Evolutionary conservation across 2,329 filamentous ascomycete species (phyloP), one percentile per base, ranked within the genome.

Genomic region (Fusarium sp.): DNA sequence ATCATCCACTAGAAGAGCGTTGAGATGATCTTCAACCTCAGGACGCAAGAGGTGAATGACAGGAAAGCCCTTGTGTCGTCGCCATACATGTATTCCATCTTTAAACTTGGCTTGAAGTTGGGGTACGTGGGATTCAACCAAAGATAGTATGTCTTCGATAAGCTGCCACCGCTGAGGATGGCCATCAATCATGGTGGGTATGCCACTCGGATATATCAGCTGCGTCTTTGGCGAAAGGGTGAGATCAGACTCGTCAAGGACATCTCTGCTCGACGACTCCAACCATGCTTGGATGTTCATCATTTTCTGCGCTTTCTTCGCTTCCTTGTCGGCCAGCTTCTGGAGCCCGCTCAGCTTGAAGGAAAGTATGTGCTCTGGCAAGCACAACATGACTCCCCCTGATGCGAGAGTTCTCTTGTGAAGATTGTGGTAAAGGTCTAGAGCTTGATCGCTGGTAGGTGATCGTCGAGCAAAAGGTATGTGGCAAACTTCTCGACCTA

Each of bases 241-340:
- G 42, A 86, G 83, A 66, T 90, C 88, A 5, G 85, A 91, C 73
- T 93, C 91, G 68, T 93, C 91, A 0, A 93, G 79, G 0, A 93
- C 82, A 73, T 93, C 91, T 0, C 90, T 84, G 6, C 84, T 87
- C 4, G 81, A 74, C 0, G 66, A 64, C 5, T 86, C 80, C 10
- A 92, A 76, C 82, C 86, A 88, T 1, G 77, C 64, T 33, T 91
- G 87, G 0, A 84, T 82, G 0, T 79, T 76, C 5, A 91, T 80
- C 84, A 92, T 88, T 3, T 72, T 74, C 0, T 72, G 76, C 0
- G 87, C 86, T 38, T 86, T 80, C 0, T 77, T 58, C 1, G 83
- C 60, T 6, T 83, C 79, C 4, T 79, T 78, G 51, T 91, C 86
- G 0, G 85, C 84, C 1, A 92, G 76, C 4, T 84, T 83, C 70